A percentile compares a stretch with the other conserved stretches of the same genome.
Conservation (phyloP, 345 rosid genomes). For the Eucalyptus pauciflora region DNA sequence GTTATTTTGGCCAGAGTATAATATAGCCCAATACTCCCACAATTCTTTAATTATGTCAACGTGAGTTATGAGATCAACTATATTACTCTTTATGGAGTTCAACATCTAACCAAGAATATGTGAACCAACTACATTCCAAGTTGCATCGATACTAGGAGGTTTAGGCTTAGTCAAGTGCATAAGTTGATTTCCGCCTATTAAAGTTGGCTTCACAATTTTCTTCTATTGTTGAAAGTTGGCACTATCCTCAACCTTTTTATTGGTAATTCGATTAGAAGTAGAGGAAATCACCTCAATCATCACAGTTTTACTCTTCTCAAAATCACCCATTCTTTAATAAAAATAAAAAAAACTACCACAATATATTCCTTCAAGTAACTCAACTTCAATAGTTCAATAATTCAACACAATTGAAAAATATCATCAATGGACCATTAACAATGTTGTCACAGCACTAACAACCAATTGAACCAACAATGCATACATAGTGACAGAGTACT, state of each 20-base stretch:
- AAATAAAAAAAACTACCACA: neutral
- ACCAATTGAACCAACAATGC: accelerated
- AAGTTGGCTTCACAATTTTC: neutral
- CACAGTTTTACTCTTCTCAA: accelerated
- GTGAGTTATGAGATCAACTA: neutral
- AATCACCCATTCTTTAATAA: neutral
- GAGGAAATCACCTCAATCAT: neutral
- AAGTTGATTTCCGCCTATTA: neutral
- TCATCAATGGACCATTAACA: neutral
- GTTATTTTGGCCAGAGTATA: neutral
- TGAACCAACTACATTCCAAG: neutral
- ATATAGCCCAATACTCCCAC: neutral
- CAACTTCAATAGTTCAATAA: neutral
- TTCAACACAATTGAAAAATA: too few relatives aligned
- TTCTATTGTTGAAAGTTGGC: neutral
- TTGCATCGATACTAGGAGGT: neutral
- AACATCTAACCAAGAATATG: neutral
- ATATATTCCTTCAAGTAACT: neutral
- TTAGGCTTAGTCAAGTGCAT: neutral
- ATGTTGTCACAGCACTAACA: neutral
- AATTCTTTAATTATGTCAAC: too few relatives aligned
- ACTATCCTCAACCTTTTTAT: neutral
- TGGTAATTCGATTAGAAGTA: neutral
- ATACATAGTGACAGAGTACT: accelerated
- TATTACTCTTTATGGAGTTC: neutral